Base-by-base conservation (phyloP, 1,284 basidiomycete species). In the Leccinum griseonigrum region DNA sequence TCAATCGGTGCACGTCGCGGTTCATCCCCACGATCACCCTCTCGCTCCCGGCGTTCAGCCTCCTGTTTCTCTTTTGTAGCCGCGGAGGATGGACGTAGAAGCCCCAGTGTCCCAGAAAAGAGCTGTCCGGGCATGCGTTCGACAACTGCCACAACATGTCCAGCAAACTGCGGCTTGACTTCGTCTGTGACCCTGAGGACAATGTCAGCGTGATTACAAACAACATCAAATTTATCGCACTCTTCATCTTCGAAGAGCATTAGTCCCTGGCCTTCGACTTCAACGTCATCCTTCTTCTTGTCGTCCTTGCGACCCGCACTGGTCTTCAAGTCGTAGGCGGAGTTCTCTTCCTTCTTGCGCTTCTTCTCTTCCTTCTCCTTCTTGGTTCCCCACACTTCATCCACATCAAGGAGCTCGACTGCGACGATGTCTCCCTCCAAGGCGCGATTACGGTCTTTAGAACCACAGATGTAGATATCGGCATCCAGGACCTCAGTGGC, bases 341-440 rank as follows among this genome's bases (percentile, higher is more conserved):
- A 89, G 72, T 96, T 96, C 79, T 99, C 97, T 79, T 99, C 97
- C 85, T 99, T 99, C 79, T 97, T 97, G 72, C 95, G 85, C 83
- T 98, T 98, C 87, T 99, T 99, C 81, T 99, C 97, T 76, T 99
- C 97, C 81, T 99, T 99, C 80, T 99, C 97, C 80, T 98, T 98
- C 83, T 99, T 99, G 14, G 96, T 98, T 22, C 91, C 90, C 97
- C 97, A 98, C 7, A 99, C 97, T 77, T 97, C 95, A 71, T 97
- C 95, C 28, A 97, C 97, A 68, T 99, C 97, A 62, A 99, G 85
- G 52, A 99, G 85, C 76, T 99, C 97, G 43, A 99, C 94, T 29
- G 97, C 97, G 62, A 99, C 97, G 62, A 99, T 95, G 74, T 99
- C 97, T 46, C 97, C 97, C 75, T 99, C 97, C 50, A 99, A 84